Percentiles rank a stretch among this genome's conserved stretches.
phyloP scores from a whole-genome alignment of 495 filamentous ascomycete species.

The Chlorociboria aeruginascens region DNA sequence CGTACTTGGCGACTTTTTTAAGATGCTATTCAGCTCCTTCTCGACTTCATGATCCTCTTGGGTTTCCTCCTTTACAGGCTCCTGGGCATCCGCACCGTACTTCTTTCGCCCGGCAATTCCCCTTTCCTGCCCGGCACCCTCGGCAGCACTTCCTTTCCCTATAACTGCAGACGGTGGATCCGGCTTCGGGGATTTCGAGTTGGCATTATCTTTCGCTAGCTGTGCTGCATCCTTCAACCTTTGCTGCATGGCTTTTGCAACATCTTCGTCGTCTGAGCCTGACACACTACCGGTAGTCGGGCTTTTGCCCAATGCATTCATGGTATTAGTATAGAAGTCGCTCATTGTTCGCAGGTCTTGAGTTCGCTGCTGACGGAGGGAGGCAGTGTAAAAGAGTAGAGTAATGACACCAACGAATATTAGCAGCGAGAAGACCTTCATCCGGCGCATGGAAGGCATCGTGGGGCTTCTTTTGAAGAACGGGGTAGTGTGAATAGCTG shows the following conservation, averaged over 20 bases:
- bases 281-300: not conserved
- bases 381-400: conserved; percentile 46
- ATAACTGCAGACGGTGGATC: conserved; percentile 33
- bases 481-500: conserved; percentile 11
- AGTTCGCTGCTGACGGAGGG: conserved; percentile 39
- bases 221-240: conserved; percentile 33
- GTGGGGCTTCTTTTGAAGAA: conserved; percentile 17
- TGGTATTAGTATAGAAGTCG: conserved; percentile 47
- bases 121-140: conserved; percentile 28
- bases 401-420: conserved; percentile 44
- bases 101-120: conserved; percentile 55
- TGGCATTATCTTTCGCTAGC: conserved; percentile 42
- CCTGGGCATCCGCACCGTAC: conserved; percentile 22
- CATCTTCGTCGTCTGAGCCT: conserved; percentile 10
- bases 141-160: conserved; percentile 31
- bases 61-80: conserved; percentile 35
- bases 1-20: conserved; percentile 74
- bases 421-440: conserved; percentile 46
- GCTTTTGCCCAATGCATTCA: conserved; percentile 31
- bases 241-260: conserved; percentile 10
- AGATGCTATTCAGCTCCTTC: conserved; percentile 55
- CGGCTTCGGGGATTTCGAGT: conserved; percentile 38
- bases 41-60: conserved; percentile 46
- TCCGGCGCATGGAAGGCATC: conserved; percentile 63
- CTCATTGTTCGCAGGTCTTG: conserved; percentile 26